Conservation (phyloP, 495 filamentous ascomycete species). For the Chaetomium tenue region DNA sequence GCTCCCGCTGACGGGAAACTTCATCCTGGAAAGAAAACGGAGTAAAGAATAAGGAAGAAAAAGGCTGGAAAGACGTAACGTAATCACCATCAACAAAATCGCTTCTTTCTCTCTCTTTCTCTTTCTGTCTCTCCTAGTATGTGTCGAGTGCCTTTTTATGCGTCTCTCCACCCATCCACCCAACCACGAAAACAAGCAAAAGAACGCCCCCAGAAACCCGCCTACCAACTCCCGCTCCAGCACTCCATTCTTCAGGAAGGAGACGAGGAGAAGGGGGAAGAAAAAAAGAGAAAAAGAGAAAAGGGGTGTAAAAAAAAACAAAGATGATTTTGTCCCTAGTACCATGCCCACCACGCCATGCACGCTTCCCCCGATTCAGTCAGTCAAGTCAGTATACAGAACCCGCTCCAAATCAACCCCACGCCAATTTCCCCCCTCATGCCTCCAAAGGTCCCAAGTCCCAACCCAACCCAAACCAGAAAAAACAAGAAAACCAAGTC, state of each 20-base stretch:
- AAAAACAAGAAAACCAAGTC: neutral
- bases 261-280: neutral
- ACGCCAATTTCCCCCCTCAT: neutral
- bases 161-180: conserved; percentile 3
- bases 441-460: neutral
- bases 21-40: neutral
- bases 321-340: neutral
- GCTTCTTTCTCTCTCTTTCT: neutral
- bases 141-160: conserved; percentile 3
- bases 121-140: neutral
- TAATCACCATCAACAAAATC: neutral
- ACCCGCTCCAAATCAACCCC: conserved; percentile 9
- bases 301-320: neutral
- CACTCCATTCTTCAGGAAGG: neutral
- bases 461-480: neutral
- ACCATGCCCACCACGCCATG: conserved; percentile 6
- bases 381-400: conserved; percentile 15
- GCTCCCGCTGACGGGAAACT: neutral
- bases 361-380: conserved; percentile 1
- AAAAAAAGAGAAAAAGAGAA: neutral
- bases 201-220: conserved; percentile 1
- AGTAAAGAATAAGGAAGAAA: neutral
- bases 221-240: neutral
- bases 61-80: neutral
- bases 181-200: neutral